phyloP scores from a whole-genome alignment of 495 filamentous ascomycete species.

The Aspergillus incahuasiensis region DNA sequence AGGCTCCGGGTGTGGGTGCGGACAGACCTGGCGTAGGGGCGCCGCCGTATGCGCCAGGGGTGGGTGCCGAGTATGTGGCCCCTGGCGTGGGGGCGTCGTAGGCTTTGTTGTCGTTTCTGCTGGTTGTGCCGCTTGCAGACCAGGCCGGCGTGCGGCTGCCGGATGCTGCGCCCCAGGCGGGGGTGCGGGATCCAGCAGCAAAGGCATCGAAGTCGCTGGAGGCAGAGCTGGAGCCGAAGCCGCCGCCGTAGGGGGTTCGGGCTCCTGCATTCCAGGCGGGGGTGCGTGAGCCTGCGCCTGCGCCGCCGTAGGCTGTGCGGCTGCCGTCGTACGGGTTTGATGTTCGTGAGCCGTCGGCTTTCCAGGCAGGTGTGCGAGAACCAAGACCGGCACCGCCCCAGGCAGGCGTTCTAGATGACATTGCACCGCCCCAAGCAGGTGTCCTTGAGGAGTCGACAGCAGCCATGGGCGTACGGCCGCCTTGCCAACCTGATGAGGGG shows the following conservation, averaged over 20 bases:
- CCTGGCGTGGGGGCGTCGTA: conserved; percentile 79
- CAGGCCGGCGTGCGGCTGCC: conserved; percentile 52
- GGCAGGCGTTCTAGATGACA: conserved; percentile 53
- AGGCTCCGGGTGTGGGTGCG: conserved; percentile 75
- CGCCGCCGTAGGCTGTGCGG: conserved; percentile 59
- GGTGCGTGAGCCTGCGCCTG: conserved; percentile 39
- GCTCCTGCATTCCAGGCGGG: conserved; percentile 58
- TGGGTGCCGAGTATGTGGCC: conserved; percentile 51
- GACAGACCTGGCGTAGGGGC: conserved; percentile 72
- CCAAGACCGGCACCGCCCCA: conserved; percentile 51
- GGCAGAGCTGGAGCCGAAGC: conserved; percentile 42
- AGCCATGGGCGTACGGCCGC: conserved; percentile 66
- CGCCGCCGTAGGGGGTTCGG: conserved; percentile 66
- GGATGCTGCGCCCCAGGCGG: conserved; percentile 57
- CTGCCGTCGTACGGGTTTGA: conserved; percentile 76
- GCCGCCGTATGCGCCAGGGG: conserved; percentile 42
- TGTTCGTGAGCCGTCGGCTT: conserved; percentile 64
- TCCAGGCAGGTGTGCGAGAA: conserved; percentile 73
- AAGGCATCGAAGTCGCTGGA: conserved; percentile 65
- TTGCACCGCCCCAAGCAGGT: conserved; percentile 59
- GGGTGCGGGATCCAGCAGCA: conserved; percentile 69
- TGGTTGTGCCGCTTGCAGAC: conserved; percentile 21
- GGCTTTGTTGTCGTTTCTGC: conserved; percentile 37
- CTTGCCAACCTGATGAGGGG: conserved; percentile 44
- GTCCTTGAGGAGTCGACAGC: conserved; percentile 57